These are phyloP conservation scores for Pseudonitzschia multiseries DNA, from an alignment of 108 stramenopile species.

Conservation along the genomic window DNA sequence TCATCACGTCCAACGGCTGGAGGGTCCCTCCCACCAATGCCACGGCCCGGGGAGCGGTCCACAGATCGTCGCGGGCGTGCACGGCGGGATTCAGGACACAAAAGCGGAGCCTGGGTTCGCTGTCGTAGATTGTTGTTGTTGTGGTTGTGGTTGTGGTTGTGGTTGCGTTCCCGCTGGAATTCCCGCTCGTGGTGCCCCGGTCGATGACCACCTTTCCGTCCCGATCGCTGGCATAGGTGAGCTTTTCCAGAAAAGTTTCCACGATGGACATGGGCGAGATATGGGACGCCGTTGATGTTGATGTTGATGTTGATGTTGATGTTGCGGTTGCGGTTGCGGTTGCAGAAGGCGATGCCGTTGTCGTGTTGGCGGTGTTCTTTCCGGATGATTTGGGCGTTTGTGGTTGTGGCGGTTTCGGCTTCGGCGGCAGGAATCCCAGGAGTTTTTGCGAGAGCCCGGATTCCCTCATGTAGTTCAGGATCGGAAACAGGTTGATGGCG, in stretches of 20 bases:
- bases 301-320: too few relatives aligned
- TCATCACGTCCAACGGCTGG: slow-evolving; percentile 86
- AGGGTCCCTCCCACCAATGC: slow-evolving; percentile 97
- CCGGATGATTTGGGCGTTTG: too few relatives aligned
- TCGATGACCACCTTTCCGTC: slow-evolving; percentile 80
- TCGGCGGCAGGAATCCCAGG: slow-evolving; percentile 59
- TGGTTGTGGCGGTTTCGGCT: slow-evolving; percentile 12
- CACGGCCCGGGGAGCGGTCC: slow-evolving; percentile 84
- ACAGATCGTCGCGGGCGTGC: slow-evolving; percentile 68
- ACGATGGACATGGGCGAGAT: slow-evolving; percentile 82
- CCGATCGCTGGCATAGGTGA: slow-evolving; percentile 44
- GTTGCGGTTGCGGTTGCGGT: slow-evolving; percentile 14
- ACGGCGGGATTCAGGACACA: slow-evolving; percentile 87
- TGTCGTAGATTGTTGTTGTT: background rate
- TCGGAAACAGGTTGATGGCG: slow-evolving; percentile 91
- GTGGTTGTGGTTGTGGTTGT: too few relatives aligned
- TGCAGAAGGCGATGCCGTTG: too few relatives aligned
- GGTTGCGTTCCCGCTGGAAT: background rate
- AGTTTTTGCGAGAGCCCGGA: slow-evolving; percentile 89
- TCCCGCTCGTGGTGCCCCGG: background rate
- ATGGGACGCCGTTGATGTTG: slow-evolving; percentile 40
- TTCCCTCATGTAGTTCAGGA: slow-evolving; percentile 82
- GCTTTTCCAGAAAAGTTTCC: slow-evolving; percentile 69
- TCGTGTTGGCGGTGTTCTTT: too few relatives aligned
- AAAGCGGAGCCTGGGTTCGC: slow-evolving; percentile 45